Conservation (phyloP, 108 stramenopile species). For the Schizochytrium sp. region DNA sequence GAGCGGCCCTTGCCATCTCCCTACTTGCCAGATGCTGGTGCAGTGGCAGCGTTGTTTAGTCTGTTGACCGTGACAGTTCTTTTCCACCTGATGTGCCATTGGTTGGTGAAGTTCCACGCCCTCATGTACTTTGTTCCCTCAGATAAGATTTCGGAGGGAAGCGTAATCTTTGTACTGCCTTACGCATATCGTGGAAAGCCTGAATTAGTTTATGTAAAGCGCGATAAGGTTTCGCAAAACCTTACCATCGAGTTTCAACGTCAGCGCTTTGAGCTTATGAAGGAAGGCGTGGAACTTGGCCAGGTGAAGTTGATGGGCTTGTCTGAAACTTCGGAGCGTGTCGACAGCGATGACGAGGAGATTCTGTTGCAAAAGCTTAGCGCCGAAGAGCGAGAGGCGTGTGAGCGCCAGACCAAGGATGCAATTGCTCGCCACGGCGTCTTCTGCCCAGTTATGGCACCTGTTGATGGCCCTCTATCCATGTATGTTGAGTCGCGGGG, state of each 20-base stretch:
- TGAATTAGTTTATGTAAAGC: constrained; percentile 53
- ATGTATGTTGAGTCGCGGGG: constrained; percentile 68
- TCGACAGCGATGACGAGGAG: constrained; percentile 53
- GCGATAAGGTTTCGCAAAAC: constrained; percentile 63
- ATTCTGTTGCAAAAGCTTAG: constrained; percentile 42
- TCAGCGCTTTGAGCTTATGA: constrained; percentile 34
- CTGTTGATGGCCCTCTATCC: constrained; percentile 3
- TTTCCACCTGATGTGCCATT: constrained; percentile 88
- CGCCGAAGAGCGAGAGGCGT: constrained; percentile 1
- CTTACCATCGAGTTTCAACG: constrained; percentile 60
- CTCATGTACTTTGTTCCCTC: constrained; percentile 85
- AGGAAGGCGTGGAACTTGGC: neutral
- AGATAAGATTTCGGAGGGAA: constrained; percentile 65
- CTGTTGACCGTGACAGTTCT: constrained; percentile 83
- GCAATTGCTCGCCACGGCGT: neutral
- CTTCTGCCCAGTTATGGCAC: neutral
- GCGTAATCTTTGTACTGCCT: constrained; percentile 69
- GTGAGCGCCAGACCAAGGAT: neutral
- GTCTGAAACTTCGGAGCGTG: neutral
- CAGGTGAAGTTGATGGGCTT: constrained; percentile 25
- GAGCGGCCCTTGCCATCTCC: constrained; percentile 70
- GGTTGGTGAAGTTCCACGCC: constrained; percentile 90
- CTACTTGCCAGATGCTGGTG: constrained; percentile 83
- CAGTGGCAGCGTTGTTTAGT: constrained; percentile 77
- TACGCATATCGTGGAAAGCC: constrained; percentile 64